phyloP scores from a whole-genome alignment of 202 grass and related monocot species.

The Carex arenaria region DNA sequence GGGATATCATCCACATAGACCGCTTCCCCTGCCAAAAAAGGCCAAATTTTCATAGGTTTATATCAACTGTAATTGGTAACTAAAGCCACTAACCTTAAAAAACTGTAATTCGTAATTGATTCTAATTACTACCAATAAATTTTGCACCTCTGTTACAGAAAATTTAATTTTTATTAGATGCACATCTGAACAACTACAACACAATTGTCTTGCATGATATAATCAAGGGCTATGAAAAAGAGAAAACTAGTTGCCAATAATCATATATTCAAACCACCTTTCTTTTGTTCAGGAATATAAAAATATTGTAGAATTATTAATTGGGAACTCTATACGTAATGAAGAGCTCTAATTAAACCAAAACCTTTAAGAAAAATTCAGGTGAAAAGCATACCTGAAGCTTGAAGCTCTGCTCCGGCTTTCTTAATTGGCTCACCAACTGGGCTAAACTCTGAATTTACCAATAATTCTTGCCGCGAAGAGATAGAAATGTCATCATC shows the following conservation, averaged over 20 bases:
- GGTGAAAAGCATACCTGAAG: slow-evolving; percentile 50
- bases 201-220: not conserved
- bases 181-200: not conserved
- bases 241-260: not conserved
- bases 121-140: not conserved
- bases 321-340: not conserved
- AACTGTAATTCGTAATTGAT: not conserved
- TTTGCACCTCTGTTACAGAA: not conserved
- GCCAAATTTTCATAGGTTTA: not conserved
- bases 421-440: slow-evolving; percentile 61
- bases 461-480: slow-evolving; percentile 60
- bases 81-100: too few species aligned
- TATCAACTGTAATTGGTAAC: not conserved
- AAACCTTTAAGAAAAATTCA: not conserved
- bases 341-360: not conserved
- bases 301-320: not conserved
- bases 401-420: slow-evolving; percentile 66
- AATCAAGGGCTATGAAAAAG: not conserved
- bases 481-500: slow-evolving; percentile 33
- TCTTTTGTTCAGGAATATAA: not conserved
- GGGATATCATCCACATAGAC: slow-evolving; percentile 86
- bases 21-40: slow-evolving; percentile 50
- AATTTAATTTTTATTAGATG: not conserved
- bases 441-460: slow-evolving; percentile 51
- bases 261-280: not conserved